These are phyloP conservation scores for Solanum raphanifolium DNA, from an alignment of 257 asterid species.

Conservation along the genomic window DNA sequence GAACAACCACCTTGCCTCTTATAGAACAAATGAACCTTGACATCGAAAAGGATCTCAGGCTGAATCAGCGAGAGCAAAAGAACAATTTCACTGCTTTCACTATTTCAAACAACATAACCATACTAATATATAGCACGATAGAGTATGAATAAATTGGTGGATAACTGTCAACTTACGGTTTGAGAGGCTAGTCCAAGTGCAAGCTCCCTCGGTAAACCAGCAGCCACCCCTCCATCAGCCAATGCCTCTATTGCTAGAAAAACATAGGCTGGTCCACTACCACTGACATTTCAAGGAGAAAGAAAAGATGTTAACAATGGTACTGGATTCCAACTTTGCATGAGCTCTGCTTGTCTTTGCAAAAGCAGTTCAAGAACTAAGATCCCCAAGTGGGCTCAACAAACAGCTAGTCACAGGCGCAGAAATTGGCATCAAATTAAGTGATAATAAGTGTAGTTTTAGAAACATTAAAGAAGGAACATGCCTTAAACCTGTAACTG, in stretches of 20 bases:
- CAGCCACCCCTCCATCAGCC: conserved; percentile 99
- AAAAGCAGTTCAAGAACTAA: neutral
- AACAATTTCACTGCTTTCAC: neutral
- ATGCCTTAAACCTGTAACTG: conserved; percentile 82
- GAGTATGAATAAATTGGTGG: neutral
- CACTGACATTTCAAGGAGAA: conserved; percentile 40
- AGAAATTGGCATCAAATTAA: neutral
- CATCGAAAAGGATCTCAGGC: neutral
- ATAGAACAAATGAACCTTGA: neutral
- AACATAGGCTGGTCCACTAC: conserved; percentile 93
- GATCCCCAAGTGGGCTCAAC: neutral
- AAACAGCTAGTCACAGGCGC: neutral
- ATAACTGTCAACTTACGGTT: conserved; percentile 43
- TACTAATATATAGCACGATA: neutral
- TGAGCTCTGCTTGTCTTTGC: neutral
- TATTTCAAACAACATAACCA: neutral
- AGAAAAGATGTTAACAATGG: neutral
- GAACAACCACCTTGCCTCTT: neutral
- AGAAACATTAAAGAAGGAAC: neutral
- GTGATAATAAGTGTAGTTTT: neutral
- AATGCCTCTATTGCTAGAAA: conserved; percentile 90
- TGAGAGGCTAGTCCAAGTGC: conserved; percentile 90
- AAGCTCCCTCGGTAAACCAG: conserved; percentile 91
- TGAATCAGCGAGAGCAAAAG: neutral
- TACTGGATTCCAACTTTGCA: neutral